Evolutionary conservation across 1,139 yeast species (phyloP).

Genomic region (Yamadazyma kanchanaburiensis): DNA sequence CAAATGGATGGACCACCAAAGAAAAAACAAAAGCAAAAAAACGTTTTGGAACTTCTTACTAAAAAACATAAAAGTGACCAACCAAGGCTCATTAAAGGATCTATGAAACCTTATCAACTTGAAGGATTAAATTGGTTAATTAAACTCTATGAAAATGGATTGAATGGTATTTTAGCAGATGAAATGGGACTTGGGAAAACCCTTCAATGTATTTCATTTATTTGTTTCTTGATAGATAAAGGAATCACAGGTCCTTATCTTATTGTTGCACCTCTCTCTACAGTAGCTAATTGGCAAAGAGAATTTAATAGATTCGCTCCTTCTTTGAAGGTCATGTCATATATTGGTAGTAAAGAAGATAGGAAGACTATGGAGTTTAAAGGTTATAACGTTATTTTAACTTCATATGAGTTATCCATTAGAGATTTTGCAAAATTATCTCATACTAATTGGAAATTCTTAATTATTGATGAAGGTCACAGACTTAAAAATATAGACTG

Average conservation of each 20-base stretch:
- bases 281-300: conserved; percentile 77
- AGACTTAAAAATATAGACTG: conserved; percentile 82
- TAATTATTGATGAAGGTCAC: conserved; percentile 96
- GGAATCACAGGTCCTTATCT: conserved; percentile 82
- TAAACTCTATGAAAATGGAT: conserved; percentile 85
- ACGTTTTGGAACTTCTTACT: conserved; percentile 13
- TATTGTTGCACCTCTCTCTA: conserved; percentile 84
- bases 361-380: conserved; percentile 37
- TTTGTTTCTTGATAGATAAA: conserved; percentile 75
- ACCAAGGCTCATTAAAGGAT: conserved; percentile 63
- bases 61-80: conserved; percentile 38
- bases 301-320: conserved; percentile 81
- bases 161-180: conserved; percentile 93
- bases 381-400: conserved; percentile 52
- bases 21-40: conserved; percentile 8
- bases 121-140: conserved; percentile 91
- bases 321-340: conserved; percentile 54
- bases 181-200: conserved; percentile 98
- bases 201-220: conserved; percentile 74
- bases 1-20: neutral
- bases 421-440: conserved; percentile 58
- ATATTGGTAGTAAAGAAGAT: conserved; percentile 61
- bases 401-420: conserved; percentile 80
- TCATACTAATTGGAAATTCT: conserved; percentile 65
- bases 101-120: conserved; percentile 76